Percentiles rank a stretch among this genome's conserved stretches.
Evolutionary conservation across 805 yeast species (phyloP).

Genomic region (Teunomyces pallodes): DNA sequence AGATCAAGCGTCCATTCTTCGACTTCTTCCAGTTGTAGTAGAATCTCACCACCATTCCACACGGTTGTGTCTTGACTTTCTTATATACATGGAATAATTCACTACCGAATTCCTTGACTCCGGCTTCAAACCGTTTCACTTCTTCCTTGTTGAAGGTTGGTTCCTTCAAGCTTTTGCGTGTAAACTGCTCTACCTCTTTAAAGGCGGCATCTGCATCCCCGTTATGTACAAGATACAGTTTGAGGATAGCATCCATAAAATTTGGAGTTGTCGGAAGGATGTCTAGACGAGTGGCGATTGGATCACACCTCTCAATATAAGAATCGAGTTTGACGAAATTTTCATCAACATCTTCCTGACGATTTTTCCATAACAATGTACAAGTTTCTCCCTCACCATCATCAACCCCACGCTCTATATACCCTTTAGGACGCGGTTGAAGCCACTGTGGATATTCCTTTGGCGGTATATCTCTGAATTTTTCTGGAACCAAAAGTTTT

Average conservation of each 20-base stretch:
- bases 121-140: constrained; percentile 66
- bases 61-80: constrained; percentile 69
- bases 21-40: constrained; percentile 94
- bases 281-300: constrained; percentile 53
- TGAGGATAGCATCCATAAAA: constrained; percentile 71
- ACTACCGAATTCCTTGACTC: constrained; percentile 68
- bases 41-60: constrained; percentile 78
- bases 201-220: constrained; percentile 56
- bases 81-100: constrained; percentile 73
- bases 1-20: constrained; percentile 63
- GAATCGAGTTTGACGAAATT: constrained; percentile 42
- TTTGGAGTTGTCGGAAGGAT: constrained; percentile 70
- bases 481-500: constrained; percentile 46
- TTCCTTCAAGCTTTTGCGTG: constrained; percentile 63
- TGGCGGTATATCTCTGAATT: constrained; percentile 38
- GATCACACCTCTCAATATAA: constrained; percentile 54
- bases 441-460: constrained; percentile 69
- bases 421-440: constrained; percentile 76
- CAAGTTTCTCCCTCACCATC: constrained; percentile 50
- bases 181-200: constrained; percentile 41
- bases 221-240: constrained; percentile 47
- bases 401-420: constrained; percentile 79
- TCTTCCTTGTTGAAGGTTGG: constrained; percentile 74
- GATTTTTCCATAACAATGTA: constrained; percentile 64
- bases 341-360: constrained; percentile 18